A percentile compares a stretch with the other conserved stretches of the same genome.
Conservation (phyloP, 148 eudicot species). For the Arbutus unedo region DNA sequence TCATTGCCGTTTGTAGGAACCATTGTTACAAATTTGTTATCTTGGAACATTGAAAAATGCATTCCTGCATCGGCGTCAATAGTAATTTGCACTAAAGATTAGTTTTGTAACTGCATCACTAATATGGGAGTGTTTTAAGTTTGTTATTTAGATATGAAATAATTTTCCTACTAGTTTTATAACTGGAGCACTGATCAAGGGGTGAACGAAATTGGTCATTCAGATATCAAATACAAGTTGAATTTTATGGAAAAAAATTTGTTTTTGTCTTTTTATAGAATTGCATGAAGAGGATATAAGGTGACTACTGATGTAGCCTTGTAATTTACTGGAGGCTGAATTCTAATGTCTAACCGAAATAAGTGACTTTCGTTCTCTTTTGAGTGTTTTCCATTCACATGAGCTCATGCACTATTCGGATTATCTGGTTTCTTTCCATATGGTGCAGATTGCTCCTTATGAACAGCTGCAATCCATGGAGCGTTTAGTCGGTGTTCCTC, state of each 20-base stretch:
- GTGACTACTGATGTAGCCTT: not conserved
- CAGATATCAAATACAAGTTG: not conserved
- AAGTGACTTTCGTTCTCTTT: not conserved
- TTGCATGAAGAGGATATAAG: not conserved
- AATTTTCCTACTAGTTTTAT: not conserved
- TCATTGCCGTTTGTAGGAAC: not conserved
- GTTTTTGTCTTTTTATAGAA: not conserved
- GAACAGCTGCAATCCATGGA: constrained; percentile 94
- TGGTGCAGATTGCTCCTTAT: constrained; percentile 90
- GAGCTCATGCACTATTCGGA: not conserved
- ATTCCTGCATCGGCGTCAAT: not conserved
- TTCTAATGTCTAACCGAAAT: not conserved
- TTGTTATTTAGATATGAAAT: not conserved
- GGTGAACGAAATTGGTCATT: not conserved
- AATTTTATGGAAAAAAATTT: not conserved
- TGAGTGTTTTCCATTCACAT: too few relatives aligned
- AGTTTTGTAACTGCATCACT: not conserved
- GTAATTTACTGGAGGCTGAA: not conserved
- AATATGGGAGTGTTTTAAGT: not conserved
- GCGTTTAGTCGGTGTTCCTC: constrained; percentile 78
- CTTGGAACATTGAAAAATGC: not conserved
- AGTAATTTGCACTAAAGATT: not conserved
- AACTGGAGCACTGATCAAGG: not conserved
- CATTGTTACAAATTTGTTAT: not conserved
- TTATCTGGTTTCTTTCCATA: constrained; percentile 3